Conservation (phyloP, 2,329 filamentous ascomycete genomes). For the Colletotrichum sublineola region DNA sequence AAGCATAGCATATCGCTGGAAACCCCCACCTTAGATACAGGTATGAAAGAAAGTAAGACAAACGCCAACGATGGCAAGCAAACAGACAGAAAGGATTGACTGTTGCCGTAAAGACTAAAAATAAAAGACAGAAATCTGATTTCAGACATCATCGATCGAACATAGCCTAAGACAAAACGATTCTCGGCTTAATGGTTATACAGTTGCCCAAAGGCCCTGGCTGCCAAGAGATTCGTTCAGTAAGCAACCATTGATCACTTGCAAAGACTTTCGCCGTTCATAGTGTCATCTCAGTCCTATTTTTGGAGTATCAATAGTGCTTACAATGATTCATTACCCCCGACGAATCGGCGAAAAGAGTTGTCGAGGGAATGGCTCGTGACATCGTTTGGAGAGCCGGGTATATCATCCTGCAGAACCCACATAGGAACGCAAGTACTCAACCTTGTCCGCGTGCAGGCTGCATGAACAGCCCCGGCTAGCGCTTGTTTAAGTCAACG, state of each 20-base stretch:
- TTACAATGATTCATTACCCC: neutral
- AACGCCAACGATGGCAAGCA: too few relatives aligned
- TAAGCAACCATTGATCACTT: neutral
- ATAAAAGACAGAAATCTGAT: neutral
- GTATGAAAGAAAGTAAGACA: neutral
- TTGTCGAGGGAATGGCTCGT: constrained; percentile 2
- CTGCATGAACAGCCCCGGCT: constrained; percentile 2
- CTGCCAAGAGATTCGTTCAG: neutral
- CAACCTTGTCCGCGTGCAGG: constrained; percentile 1
- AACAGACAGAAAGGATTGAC: neutral
- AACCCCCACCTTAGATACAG: too few relatives aligned
- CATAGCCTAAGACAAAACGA: neutral
- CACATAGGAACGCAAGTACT: neutral
- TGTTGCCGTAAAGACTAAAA: neutral
- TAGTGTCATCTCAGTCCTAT: neutral
- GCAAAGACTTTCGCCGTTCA: neutral
- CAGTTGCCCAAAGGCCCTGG: neutral
- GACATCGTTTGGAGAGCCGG: neutral
- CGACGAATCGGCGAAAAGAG: constrained; percentile 4
- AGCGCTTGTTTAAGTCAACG: neutral
- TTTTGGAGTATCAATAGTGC: constrained; percentile 2
- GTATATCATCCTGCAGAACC: constrained; percentile 10
- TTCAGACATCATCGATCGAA: neutral
- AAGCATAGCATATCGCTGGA: too few relatives aligned
- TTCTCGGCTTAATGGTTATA: neutral